phyloP scores from a whole-genome alignment of 345 rosid species.

The Rubroshorea leprosula region DNA sequence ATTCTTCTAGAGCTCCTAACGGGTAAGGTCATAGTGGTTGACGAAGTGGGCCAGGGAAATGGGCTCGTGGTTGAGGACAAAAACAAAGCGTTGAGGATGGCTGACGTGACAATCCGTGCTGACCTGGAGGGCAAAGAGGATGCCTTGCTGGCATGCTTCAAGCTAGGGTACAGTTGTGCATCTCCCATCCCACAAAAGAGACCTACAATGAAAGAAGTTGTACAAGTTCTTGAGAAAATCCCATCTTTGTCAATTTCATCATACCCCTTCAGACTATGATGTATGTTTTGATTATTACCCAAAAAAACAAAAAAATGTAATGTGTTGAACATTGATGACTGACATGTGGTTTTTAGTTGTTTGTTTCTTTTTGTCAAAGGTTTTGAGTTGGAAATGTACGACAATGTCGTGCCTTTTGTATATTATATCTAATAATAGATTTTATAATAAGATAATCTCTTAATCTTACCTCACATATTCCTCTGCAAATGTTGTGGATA shows the following conservation, averaged over 20 bases:
- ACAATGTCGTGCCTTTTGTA: not conserved
- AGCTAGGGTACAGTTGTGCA: constrained; percentile 74
- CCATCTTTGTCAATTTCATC: constrained; percentile 35
- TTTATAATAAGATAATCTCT: no score
- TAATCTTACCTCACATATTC: no score
- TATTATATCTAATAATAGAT: no score
- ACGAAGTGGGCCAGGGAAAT: constrained; percentile 82
- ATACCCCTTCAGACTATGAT: constrained; percentile 26
- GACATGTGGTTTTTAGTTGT: not conserved
- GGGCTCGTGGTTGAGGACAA: constrained; percentile 59
- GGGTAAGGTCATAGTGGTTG: constrained; percentile 58
- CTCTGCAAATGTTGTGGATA: no score
- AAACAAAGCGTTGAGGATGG: constrained; percentile 55
- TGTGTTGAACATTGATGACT: no score
- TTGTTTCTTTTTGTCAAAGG: not conserved
- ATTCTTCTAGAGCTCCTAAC: constrained; percentile 73
- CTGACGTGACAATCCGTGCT: constrained; percentile 56
- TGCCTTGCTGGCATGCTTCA: constrained; percentile 67
- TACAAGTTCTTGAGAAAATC: constrained; percentile 68
- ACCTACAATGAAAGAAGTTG: constrained; percentile 73
- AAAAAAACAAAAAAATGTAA: no score
- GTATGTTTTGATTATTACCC: no score
- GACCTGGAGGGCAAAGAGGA: constrained; percentile 89
- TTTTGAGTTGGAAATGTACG: not conserved
- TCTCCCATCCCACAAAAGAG: constrained; percentile 82